Evolutionary conservation across 305 asterid genomes (phyloP), one percentile per base, ranked within the genome.

Genomic region (Ilex paraguariensis): DNA sequence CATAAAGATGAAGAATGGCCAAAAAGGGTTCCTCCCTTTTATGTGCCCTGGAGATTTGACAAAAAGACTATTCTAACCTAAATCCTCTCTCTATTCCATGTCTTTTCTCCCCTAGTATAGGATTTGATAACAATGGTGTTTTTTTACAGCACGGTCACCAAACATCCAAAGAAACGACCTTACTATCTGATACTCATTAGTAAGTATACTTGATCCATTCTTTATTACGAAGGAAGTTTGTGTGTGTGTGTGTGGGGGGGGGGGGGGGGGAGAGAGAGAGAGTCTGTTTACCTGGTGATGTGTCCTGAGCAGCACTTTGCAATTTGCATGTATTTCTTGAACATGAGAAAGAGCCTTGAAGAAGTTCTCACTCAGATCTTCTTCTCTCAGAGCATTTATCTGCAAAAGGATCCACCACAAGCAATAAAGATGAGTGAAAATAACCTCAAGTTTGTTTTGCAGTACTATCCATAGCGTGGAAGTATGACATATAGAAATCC

Each of bases 301-400:
- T 16, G 97, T 93, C 81, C 99, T 81, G 55, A 90, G 73, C 71
- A 93, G 82, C 54, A 93, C 86, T 87, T 93, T 93, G 81, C 99
- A 93, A 68, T 93, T 93, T 68, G 88, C 84, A 81, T 92, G 98
- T 42, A 92, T 92, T 76, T 87, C 96, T 76, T 92, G 98, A 69
- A 90, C 97, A 79, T 87, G 99, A 80, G 95, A 86, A 70, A 93
- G 96, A 58, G 99, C 97, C 86, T 86, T 87, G 78, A 90, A 93
- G 74, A 93, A 90, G 66, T 76, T 79, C 44, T 87, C 98, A 62
- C 77, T 82, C 71, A 93, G 80, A 51, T 93, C 96, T 83, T 93
- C 97, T 72, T 90, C 97, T 62, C 96, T 79, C 42, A 93, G 74
- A 31, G 99, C 96, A 76, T 81, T 87, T 79, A 93, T 87, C 97